Evolutionary conservation across 2,329 filamentous ascomycete genomes (phyloP).

Genomic region (Phyllosticta citriasiana): DNA sequence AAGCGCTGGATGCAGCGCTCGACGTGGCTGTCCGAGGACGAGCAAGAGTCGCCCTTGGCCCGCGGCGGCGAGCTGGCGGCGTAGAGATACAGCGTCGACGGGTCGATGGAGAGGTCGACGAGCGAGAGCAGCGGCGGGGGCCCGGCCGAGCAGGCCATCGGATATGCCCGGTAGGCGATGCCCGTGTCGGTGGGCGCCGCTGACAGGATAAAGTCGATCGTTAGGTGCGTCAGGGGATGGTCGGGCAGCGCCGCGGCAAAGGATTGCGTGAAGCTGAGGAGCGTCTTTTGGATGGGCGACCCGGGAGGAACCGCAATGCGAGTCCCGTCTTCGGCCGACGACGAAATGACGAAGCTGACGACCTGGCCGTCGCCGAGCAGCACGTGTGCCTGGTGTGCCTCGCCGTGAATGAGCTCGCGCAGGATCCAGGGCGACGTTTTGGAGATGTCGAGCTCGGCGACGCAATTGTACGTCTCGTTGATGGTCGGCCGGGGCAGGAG

Average conservation of each 20-base stretch:
- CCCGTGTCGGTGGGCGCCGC: not conserved
- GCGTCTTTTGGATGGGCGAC: not conserved
- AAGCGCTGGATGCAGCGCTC: not conserved
- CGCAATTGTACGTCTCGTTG: conserved; percentile 3
- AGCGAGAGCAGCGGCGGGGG: not conserved
- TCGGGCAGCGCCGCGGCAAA: conserved; percentile 1
- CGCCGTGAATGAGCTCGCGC: conserved; percentile 1
- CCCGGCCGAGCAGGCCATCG: not conserved
- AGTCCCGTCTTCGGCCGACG: not conserved
- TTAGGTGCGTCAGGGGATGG: not conserved
- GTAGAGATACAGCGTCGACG: not conserved
- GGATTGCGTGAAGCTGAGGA: not conserved
- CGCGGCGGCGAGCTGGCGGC: not conserved
- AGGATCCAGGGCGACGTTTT: not conserved
- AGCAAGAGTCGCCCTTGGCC: not conserved
- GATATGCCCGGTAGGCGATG: not conserved
- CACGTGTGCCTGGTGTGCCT: not conserved
- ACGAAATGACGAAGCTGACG: not conserved
- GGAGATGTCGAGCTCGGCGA: conserved; percentile 2
- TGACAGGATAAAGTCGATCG: not conserved
- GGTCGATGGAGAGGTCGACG: not conserved
- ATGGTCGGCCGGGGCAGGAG: not conserved
- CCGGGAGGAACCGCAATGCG: not conserved
- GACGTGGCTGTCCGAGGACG: not conserved
- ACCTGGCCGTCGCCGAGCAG: not conserved